Percentiles rank a stretch among this genome's conserved stretches.
phyloP scores from a whole-genome alignment of 1,284 basidiomycete genomes.

The Cryptococcus floricola region DNA sequence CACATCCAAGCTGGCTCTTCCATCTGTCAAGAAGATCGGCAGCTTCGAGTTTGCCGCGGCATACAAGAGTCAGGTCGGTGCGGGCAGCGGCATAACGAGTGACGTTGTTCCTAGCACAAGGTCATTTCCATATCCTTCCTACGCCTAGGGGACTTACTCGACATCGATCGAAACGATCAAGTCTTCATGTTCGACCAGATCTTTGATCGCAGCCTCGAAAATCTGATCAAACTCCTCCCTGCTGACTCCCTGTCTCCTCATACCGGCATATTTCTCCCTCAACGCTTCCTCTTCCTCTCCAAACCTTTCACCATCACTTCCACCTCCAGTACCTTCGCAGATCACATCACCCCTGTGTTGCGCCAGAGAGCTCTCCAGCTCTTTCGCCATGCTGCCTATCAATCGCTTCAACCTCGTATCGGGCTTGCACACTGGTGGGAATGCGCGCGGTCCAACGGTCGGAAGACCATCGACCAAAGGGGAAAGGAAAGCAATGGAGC shows the following conservation, averaged over 20 bases:
- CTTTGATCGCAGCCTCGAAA: constrained; percentile 66
- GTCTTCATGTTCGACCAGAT: constrained; percentile 74
- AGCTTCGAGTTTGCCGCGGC: constrained; percentile 65
- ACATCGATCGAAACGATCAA: constrained; percentile 68
- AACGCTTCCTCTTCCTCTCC: constrained; percentile 60
- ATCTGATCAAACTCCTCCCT: constrained; percentile 41
- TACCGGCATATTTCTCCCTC: constrained; percentile 34
- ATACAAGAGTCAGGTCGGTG: constrained; percentile 66
- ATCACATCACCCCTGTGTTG: constrained; percentile 65
- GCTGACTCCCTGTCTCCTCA: constrained; percentile 23
- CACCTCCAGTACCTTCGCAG: constrained; percentile 55
- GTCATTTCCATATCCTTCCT: not conserved
- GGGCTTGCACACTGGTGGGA: constrained; percentile 74
- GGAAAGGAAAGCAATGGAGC: constrained; percentile 31
- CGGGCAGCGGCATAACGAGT: constrained; percentile 74
- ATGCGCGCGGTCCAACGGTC: constrained; percentile 68
- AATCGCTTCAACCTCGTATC: constrained; percentile 75
- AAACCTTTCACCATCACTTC: constrained; percentile 63
- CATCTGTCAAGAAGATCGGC: constrained; percentile 66
- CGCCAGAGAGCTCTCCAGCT: constrained; percentile 65
- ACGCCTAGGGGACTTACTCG: constrained; percentile 55
- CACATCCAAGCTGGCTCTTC: constrained; percentile 66
- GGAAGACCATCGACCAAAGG: constrained; percentile 66
- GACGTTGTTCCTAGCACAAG: constrained; percentile 16
- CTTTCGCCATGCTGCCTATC: constrained; percentile 71